Percentiles rank a stretch among this genome's conserved stretches.
These are phyloP conservation scores for Fusarium sp. DNA, from an alignment of 2,329 filamentous ascomycete species.

Conservation along the genomic window DNA sequence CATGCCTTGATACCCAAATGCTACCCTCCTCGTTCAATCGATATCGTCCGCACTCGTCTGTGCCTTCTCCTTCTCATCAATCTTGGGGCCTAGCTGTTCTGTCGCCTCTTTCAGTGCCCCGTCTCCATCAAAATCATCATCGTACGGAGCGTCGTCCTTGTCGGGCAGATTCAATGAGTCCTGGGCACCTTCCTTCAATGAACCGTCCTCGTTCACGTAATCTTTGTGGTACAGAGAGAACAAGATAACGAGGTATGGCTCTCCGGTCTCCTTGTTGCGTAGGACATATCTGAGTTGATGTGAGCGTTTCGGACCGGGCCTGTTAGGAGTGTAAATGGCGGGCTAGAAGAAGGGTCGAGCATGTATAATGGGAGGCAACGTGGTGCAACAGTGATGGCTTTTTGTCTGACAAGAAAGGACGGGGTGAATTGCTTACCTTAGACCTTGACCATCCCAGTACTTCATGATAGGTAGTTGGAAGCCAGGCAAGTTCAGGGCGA, in stretches of 20 bases:
- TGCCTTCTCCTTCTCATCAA: conserved; percentile 30
- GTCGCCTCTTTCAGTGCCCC: conserved; percentile 55
- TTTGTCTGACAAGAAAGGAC: not conserved
- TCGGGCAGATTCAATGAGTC: conserved; percentile 41
- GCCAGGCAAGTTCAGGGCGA: conserved; percentile 77
- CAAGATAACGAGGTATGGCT: conserved; percentile 83
- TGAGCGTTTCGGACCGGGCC: conserved; percentile 69
- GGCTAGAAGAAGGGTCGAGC: conserved; percentile 17
- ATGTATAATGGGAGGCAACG: not conserved
- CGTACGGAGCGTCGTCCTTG: conserved; percentile 14
- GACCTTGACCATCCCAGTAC: conserved; percentile 83
- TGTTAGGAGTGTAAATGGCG: conserved; percentile 41
- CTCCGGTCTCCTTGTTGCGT: conserved; percentile 79
- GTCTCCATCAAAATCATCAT: conserved; percentile 50
- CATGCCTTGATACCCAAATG: not conserved
- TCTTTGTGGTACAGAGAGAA: conserved; percentile 82
- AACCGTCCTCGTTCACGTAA: conserved; percentile 70
- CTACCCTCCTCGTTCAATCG: conserved; percentile 49
- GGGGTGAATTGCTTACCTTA: conserved; percentile 68
- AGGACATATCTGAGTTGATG: conserved; percentile 92
- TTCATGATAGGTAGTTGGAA: conserved; percentile 79
- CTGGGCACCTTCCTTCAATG: conserved; percentile 59
- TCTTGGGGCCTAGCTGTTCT: conserved; percentile 50
- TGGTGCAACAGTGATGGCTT: not conserved
- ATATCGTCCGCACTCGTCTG: conserved; percentile 57